These are phyloP conservation scores for Neurospora intermedia DNA, from an alignment of 495 filamentous ascomycete species.

Conservation along the genomic window DNA sequence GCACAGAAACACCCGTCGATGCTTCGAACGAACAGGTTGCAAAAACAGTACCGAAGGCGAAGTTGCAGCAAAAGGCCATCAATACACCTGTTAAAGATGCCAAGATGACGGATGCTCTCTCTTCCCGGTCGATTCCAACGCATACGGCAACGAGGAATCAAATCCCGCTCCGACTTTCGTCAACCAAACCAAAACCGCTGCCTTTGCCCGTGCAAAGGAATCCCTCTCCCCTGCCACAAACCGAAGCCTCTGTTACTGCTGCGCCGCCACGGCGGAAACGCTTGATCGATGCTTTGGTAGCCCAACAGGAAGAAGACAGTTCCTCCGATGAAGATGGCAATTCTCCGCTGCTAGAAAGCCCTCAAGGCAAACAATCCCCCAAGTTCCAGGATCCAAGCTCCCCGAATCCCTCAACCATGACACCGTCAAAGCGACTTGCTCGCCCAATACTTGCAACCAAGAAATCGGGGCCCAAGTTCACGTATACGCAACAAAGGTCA, in stretches of 20 bases:
- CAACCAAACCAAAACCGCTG: constrained; percentile 3
- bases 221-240: constrained; percentile 3
- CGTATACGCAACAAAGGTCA: constrained; percentile 39
- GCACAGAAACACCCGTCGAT: constrained; percentile 4
- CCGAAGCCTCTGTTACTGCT: neutral
- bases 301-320: constrained; percentile 22
- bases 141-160: constrained; percentile 16
- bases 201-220: constrained; percentile 5
- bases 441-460: constrained; percentile 12
- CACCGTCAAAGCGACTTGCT: constrained; percentile 2
- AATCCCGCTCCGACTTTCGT: constrained; percentile 31
- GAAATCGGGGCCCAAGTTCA: constrained; percentile 26
- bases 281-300: constrained; percentile 45
- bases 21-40: constrained; percentile 3
- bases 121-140: constrained; percentile 12
- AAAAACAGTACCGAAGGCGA: constrained; percentile 4
- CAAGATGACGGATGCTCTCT: constrained; percentile 9
- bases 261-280: constrained; percentile 28
- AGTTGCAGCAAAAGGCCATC: neutral
- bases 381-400: constrained; percentile 9
- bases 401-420: neutral
- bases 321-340: constrained; percentile 12
- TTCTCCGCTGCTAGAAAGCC: constrained; percentile 1
- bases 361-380: neutral
- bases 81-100: constrained; percentile 19